Percentiles rank a stretch among this genome's conserved stretches.
phyloP scores from a whole-genome alignment of 2,329 filamentous ascomycete genomes.

The Sporothrix variecibatus region DNA sequence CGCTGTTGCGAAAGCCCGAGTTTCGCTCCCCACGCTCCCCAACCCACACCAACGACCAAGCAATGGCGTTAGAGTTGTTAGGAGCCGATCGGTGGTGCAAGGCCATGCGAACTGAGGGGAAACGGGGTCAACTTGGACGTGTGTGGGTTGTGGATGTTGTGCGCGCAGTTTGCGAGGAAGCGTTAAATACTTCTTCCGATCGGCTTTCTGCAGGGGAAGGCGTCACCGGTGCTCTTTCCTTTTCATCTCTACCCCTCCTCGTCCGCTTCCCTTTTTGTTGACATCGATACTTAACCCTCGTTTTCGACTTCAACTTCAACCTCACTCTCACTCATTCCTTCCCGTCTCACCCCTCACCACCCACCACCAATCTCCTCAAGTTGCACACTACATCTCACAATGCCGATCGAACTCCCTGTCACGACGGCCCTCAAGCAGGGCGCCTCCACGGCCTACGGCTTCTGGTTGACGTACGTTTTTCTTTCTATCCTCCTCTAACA shows the following conservation, averaged over 20 bases:
- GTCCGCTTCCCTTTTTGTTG: background rate
- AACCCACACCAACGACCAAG: background rate
- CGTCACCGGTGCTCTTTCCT: background rate
- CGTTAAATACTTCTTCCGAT: background rate
- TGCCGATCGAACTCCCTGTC: conserved; percentile 26
- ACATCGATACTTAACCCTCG: background rate
- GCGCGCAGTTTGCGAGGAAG: background rate
- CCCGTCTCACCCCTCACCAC: background rate
- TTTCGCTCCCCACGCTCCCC: background rate
- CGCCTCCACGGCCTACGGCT: conserved; percentile 28
- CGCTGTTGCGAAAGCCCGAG: conserved; percentile 28
- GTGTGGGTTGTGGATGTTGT: background rate
- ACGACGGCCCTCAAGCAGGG: conserved; percentile 1
- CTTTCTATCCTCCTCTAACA: background rate
- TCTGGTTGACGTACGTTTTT: conserved; percentile 31
- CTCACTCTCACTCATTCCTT: background rate
- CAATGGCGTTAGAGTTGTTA: background rate
- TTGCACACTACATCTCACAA: conserved; percentile 1
- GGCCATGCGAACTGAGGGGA: conserved; percentile 13
- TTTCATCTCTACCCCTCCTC: background rate
- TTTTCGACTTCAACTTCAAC: background rate
- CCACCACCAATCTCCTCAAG: background rate
- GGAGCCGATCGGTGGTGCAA: conserved; percentile 20
- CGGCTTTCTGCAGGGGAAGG: background rate
- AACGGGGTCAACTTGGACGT: background rate